A percentile compares a stretch with the other conserved stretches of the same genome.
Evolutionary conservation across 2,329 filamentous ascomycete species (phyloP).

Genomic region (Ophidiomyces ophidiicola): DNA sequence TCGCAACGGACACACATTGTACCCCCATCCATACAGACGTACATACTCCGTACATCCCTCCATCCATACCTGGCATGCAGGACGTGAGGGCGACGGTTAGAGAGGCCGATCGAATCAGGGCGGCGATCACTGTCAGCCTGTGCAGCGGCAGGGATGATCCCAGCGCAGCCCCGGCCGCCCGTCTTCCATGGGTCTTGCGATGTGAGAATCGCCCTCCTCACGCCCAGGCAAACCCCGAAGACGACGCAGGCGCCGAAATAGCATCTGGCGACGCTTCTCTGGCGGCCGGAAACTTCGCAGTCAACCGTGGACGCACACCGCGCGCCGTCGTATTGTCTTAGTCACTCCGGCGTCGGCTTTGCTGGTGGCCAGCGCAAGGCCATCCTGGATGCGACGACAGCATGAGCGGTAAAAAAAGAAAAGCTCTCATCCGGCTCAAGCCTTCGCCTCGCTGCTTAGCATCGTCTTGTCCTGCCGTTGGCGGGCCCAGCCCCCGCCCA

Average conservation of each 20-base stretch:
- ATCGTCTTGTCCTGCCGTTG: no score
- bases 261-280: no score
- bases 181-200: constrained; percentile 6
- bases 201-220: constrained; percentile 1
- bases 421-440: no score
- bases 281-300: constrained; percentile 7
- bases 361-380: neutral
- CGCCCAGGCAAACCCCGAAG: neutral
- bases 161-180: neutral
- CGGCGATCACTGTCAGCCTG: constrained; percentile 7
- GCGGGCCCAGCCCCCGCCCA: no score
- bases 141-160: constrained; percentile 8
- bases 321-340: neutral
- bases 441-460: no score
- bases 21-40: no score
- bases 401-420: constrained; percentile 6
- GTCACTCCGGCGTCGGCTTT: neutral
- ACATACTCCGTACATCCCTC: no score
- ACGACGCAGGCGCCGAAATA: neutral
- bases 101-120: constrained; percentile 4
- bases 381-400: no score
- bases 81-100: neutral
- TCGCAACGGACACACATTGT: no score
- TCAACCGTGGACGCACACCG: constrained; percentile 6
- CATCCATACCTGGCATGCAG: no score